Evolutionary conservation across 2,329 filamentous ascomycete species (phyloP), one percentile per base, ranked within the genome.

Genomic region (Acrocalymma vagum): DNA sequence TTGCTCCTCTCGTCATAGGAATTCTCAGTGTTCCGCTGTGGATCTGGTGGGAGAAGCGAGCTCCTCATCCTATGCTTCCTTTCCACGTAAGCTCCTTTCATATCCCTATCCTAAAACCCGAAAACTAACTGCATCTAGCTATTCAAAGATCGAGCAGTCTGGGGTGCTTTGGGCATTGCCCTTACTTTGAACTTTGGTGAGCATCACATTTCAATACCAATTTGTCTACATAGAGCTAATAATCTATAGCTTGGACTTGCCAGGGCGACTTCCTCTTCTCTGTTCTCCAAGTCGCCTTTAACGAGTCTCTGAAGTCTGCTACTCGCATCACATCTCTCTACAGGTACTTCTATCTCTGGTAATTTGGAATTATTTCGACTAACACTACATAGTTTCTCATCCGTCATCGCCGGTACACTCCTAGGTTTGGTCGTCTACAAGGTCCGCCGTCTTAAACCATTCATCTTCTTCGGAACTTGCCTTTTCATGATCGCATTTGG

Each of bases 401-500:
- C 80, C 15, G 81, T 85, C 43, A 72, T 86, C 37, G 74, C 77
- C 2, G 84, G 84, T 18, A 72, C 77, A 29, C 55, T 81, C 29
- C 71, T 84, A 11, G 83, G 83, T 5, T 57, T 83, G 9, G 62
- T 86, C 21, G 78, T 86, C 25, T 56, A 36, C 69, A 75, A 73
- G 38, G 73, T 84, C 16, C 78, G 81, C 37, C 80, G 48, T 9
- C 76, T 86, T 58, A 87, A 87, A 58, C 62, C 73, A n/a, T 84
- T 87, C 62, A 85, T 86, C 57, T 65, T 86, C 25, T 67, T 69
- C 18, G 84, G 84, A 22, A 85, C 82, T 2, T 65, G 71, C 7
- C 72, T 86, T 2, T 86, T 83, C 70, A 72, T 83, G 55, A 80
- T 84, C n/a, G 82, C 83, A 1, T 86, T 85, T 48, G 84, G 83